Percentiles rank a stretch among this genome's conserved stretches.
phyloP scores from a whole-genome alignment of 768 basidiomycete genomes.

The Leccinellum albellum region DNA sequence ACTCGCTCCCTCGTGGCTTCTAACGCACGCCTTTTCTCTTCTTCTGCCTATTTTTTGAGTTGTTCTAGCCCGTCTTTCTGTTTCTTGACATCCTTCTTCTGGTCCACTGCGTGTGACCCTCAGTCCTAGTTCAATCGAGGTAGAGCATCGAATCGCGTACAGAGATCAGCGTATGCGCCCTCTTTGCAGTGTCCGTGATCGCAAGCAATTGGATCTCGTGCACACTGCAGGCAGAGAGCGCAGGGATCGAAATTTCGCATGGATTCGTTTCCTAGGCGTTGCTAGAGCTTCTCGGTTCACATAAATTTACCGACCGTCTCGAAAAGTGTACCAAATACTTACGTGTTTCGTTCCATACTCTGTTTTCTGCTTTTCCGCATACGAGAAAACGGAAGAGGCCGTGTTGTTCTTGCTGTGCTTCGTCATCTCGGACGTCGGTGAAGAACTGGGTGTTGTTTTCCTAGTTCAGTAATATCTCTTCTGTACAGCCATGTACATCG shows the following conservation, averaged over 20 bases:
- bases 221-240: constrained; percentile 79
- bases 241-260: constrained; percentile 93
- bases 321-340: constrained; percentile 17
- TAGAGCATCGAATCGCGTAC: constrained; percentile 40
- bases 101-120: constrained; percentile 53
- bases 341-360: constrained; percentile 82
- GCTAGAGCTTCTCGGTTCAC: constrained; percentile 18
- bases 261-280: constrained; percentile 72
- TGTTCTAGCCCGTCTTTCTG: constrained; percentile 78
- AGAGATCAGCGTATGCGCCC: constrained; percentile 82
- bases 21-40: constrained; percentile 64
- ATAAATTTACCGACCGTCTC: not conserved
- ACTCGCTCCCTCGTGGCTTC: constrained; percentile 85
- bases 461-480: not conserved
- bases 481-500: not conserved
- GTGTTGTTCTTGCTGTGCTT: constrained; percentile 91
- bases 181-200: constrained; percentile 92
- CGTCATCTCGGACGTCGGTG: constrained; percentile 48
- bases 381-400: constrained; percentile 84
- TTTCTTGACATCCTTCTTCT: constrained; percentile 91
- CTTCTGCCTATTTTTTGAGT: constrained; percentile 75
- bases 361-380: constrained; percentile 78
- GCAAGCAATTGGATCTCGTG: constrained; percentile 82
- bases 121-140: constrained; percentile 1
- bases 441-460: not conserved